Base-by-base conservation (phyloP, 2,329 filamentous ascomycete species). In the Botrytis squamosa region DNA sequence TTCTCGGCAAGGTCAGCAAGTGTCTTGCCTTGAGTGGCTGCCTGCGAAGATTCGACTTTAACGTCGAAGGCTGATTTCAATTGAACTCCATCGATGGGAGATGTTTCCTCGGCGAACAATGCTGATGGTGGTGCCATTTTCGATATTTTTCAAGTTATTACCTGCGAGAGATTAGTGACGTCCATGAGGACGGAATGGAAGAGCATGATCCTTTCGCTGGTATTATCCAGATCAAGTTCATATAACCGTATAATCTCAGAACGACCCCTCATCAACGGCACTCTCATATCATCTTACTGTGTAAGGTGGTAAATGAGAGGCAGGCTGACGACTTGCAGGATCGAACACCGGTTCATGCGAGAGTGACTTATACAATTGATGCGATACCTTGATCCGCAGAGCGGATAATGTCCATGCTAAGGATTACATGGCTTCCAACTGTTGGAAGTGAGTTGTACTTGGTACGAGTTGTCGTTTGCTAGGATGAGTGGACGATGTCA, bases 181-280 rank as follows among this genome's bases (percentile, higher is more conserved):
- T 79, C 80, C 76, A 77, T 78, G 72, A 75, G 80, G 78, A 77
- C 80, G 79, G 82, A 64, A 55, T 42, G 80, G 82, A 84, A 84
- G 85, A 88, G 93, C 93, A 97, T 97, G 94, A 96, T 97, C 92
- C 94, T 97, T 96, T 94, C 94, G 94, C 94, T 94, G 92, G 93
- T 93, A 96, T 96, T 95, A 95, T 95, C 93, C 92, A 93, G 93
- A 95, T 95, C 93, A 95, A 95, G 93, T 95, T 94, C 85, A 87
- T 74, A 74, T 77, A 86, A 91, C 93, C 93, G 93, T 96, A 92
- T 96, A 90, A 90, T 96, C 92, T 95, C 91, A 93, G 89, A 87
- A 85, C 85, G 83, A 84, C 80, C 79, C 77, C 77, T 77, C 74
- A 75, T 71, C 76, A 73, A 66, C 76, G 77, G 73, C 65, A 77